Base-by-base conservation (phyloP, 176 grass and related monocot genomes). In the Pontederia paniculata region DNA sequence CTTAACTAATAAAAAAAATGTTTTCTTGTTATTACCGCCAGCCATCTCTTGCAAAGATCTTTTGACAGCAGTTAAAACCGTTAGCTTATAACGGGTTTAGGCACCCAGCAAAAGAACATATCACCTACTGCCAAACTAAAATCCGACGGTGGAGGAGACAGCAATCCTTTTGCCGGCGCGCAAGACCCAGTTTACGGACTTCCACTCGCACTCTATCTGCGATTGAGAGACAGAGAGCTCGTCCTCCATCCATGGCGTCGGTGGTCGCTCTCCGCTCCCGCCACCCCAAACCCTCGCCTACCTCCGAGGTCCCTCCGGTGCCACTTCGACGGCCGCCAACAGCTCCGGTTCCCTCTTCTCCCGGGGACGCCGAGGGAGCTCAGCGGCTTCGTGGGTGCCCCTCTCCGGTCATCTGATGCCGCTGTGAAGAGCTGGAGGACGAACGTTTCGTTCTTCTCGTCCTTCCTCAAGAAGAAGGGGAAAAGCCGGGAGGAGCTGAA, bases 381-480 rank as follows among this genome's bases (percentile, higher is more conserved):
- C 28, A 48, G 20, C 19, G 60, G 60, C 18, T 19, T n/a, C 10
- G 44, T 14, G 18, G 42, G 42, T 9, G 43, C 44, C 47, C 44
- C 60, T 2, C 60, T 48, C 20, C 12, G 47, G 60, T 18, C 44
- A 25, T 44, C 55, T 28, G 10, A 10, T 42, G 20, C 44, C 42
- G 60, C 19, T 11, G 21, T 17, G 43, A 12, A 14, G 60, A 17
- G 42, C 3, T 89, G 82, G 85, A 80, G 82, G 63, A 44, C 62
- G 9, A 20, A 67, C 13, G 85, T 86, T 17, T 96, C 91, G 54
- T 96, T 81, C 79, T 87, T 89, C 42, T 65, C 70, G 53, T 76
- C 71, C 61, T 89, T 87, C 73, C 23, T 96, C 77, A 68, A 68
- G 69, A 75, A 84, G 63, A 76, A 76, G 45, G 63, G 50, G 22